Evolutionary conservation across 306 rosid species (phyloP).

Genomic region (Notholithocarpus densiflorus): DNA sequence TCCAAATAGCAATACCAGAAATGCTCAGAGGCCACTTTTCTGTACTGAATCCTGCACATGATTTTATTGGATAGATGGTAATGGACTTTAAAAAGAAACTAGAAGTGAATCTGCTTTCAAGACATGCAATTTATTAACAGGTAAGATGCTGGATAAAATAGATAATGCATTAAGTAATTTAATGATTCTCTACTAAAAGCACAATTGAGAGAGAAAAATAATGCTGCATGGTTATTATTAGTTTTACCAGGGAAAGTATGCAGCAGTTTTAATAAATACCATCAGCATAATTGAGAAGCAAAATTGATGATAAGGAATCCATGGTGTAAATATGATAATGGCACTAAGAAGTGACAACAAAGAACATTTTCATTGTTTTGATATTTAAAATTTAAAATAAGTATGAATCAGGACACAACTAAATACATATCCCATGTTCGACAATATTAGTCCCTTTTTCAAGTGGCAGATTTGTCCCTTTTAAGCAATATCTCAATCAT

Average conservation of each 20-base stretch:
- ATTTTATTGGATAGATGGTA: constrained; percentile 86
- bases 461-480: background rate
- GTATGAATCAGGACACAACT: background rate
- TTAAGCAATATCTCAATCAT: too few relatives aligned
- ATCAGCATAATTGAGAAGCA: background rate
- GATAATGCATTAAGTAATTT: background rate
- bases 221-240: background rate
- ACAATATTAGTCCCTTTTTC: background rate
- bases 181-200: background rate
- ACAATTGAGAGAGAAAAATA: background rate
- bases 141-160: constrained; percentile 14
- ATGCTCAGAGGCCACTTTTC: constrained; percentile 78
- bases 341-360: background rate
- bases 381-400: too few relatives aligned
- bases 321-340: background rate
- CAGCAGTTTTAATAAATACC: background rate
- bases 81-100: constrained; percentile 56
- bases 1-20: constrained; percentile 46
- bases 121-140: constrained; percentile 46
- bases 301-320: background rate
- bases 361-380: background rate
- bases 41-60: constrained; percentile 82
- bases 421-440: background rate
- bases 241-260: background rate
- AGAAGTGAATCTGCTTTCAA: constrained; percentile 37